phyloP scores from a whole-genome alignment of 495 filamentous ascomycete genomes.

The Hypomontagnella monticulosa region DNA sequence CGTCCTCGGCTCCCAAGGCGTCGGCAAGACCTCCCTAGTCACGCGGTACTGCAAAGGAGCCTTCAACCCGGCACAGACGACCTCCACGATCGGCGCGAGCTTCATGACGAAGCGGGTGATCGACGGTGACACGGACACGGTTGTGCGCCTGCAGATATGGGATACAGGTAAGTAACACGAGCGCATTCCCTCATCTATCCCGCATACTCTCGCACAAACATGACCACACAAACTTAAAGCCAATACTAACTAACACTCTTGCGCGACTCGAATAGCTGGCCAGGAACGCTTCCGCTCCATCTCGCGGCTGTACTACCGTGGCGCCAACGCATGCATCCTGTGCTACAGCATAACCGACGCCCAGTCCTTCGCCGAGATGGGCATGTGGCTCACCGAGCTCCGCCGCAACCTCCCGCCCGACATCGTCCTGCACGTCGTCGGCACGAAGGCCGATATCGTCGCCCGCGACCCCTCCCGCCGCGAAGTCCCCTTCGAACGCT shows the following conservation, averaged over 20 bases:
- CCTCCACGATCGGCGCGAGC: conserved; percentile 89
- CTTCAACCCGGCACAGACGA: conserved; percentile 74
- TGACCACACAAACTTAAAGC: no score
- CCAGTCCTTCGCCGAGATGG: conserved; percentile 90
- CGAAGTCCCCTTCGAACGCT: conserved; percentile 90
- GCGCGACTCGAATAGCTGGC: conserved; percentile 63
- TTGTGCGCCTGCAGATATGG: conserved; percentile 90
- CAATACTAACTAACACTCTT: no score
- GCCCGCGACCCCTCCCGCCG: conserved; percentile 77
- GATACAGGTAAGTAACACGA: conserved; percentile 66
- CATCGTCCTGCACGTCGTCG: conserved; percentile 94
- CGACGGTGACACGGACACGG: conserved; percentile 80
- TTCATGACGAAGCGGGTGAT: conserved; percentile 93
- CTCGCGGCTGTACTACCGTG: conserved; percentile 92
- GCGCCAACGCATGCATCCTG: conserved; percentile 91
- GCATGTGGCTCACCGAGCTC: conserved; percentile 85
- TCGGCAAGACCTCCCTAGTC: conserved; percentile 94
- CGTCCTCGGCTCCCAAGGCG: conserved; percentile 88
- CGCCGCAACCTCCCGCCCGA: conserved; percentile 74
- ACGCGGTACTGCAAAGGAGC: conserved; percentile 84
- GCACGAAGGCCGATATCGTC: conserved; percentile 93
- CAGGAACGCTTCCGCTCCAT: conserved; percentile 96
- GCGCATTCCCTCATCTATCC: neutral
- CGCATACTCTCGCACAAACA: conserved; percentile 2
- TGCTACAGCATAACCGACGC: conserved; percentile 93